Percentiles rank a stretch among this genome's conserved stretches.
Conservation (phyloP, 129 eudicot genomes). For the Chrysanthemum lavandulifolium region DNA sequence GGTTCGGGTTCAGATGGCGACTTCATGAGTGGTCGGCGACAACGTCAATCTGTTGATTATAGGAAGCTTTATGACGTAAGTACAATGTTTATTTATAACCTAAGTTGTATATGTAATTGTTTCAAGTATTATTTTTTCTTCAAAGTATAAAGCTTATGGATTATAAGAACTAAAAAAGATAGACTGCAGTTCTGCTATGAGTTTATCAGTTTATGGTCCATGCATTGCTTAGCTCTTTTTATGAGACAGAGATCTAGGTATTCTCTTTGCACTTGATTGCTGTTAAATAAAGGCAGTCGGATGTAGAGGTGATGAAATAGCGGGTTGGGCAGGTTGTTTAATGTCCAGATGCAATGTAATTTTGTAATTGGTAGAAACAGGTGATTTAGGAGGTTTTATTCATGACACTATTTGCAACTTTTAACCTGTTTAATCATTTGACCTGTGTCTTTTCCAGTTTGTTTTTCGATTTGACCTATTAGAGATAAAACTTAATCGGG, state of each 20-base stretch:
- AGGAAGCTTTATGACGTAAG: conserved; percentile 83
- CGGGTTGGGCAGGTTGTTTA: too few relatives aligned
- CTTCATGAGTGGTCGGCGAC: conserved; percentile 62
- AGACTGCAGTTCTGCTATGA: not conserved
- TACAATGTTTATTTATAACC: conserved; percentile 2
- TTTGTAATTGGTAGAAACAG: too few relatives aligned
- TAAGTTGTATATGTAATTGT: not conserved
- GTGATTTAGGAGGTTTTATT: too few relatives aligned
- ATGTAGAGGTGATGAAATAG: not conserved
- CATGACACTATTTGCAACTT: too few relatives aligned
- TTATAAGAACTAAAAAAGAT: conserved; percentile 7
- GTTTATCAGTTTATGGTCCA: not conserved
- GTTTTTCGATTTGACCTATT: too few relatives aligned
- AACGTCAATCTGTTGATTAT: conserved; percentile 73
- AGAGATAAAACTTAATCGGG: too few relatives aligned
- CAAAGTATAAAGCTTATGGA: not conserved
- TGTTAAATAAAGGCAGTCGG: not conserved
- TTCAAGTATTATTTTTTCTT: not conserved
- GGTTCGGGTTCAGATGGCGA: conserved; percentile 61
- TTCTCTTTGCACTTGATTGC: not conserved
- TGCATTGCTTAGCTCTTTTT: not conserved
- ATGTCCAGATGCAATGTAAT: too few relatives aligned
- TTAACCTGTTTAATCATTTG: too few relatives aligned
- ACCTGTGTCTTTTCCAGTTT: too few relatives aligned
- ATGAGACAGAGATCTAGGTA: not conserved